Evolutionary conservation across 495 filamentous ascomycete species (phyloP).

Genomic region (Hypoxylon perforatum): DNA sequence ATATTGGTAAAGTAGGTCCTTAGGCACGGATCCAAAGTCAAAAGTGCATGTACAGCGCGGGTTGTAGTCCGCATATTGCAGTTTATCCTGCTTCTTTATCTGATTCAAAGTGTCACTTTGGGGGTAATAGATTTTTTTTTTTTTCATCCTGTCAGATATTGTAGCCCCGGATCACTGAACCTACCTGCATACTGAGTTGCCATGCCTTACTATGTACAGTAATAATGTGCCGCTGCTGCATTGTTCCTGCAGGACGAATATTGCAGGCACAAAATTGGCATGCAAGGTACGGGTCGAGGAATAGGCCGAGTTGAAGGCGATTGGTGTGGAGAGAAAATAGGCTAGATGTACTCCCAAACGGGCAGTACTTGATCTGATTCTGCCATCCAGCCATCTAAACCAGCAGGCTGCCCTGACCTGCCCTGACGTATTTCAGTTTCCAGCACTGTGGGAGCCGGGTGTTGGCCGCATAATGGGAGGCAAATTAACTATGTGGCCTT

Average conservation of each 20-base stretch:
- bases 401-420: constrained; percentile 6
- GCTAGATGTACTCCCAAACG: constrained; percentile 31
- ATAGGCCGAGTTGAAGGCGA: constrained; percentile 39
- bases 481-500: constrained; percentile 36
- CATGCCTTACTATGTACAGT: constrained; percentile 38
- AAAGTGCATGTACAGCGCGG: background rate
- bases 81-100: constrained; percentile 13
- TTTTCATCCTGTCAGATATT: constrained; percentile 27
- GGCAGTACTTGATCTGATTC: constrained; percentile 27
- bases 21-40: background rate
- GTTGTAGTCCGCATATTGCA: constrained; percentile 18
- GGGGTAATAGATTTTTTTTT: constrained; percentile 14
- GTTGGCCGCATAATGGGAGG: constrained; percentile 43
- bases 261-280: constrained; percentile 48
- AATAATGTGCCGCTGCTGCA: constrained; percentile 39
- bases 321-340: constrained; percentile 34
- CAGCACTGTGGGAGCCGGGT: constrained; percentile 44
- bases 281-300: constrained; percentile 49
- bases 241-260: constrained; percentile 50
- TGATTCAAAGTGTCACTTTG: constrained; percentile 13
- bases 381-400: background rate
- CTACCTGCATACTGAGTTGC: constrained; percentile 40
- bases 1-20: background rate
- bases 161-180: constrained; percentile 33
- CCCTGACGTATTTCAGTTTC: constrained; percentile 39